Percentiles rank a stretch among this genome's conserved stretches.
phyloP scores from a whole-genome alignment of 228 moss, liverwort and hornwort genomes.

The Sphagnum fallax region DNA sequence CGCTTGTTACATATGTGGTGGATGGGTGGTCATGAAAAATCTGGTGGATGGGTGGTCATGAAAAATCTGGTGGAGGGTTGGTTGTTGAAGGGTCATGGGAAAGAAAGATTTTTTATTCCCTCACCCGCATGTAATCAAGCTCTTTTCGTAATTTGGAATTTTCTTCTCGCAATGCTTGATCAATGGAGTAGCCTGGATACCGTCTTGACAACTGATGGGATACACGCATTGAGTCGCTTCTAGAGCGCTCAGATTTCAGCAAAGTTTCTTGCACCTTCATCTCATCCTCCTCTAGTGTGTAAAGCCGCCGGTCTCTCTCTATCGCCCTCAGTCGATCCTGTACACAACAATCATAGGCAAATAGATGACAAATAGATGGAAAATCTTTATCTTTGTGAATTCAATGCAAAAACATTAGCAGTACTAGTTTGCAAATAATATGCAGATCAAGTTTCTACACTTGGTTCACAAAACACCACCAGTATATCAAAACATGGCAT shows the following conservation, averaged over 20 bases:
- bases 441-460: background rate
- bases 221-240: conserved; percentile 57
- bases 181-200: conserved; percentile 73
- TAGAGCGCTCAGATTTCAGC: conserved; percentile 64
- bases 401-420: background rate
- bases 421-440: background rate
- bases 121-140: conserved; percentile 55
- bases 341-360: background rate
- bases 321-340: conserved; percentile 80
- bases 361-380: background rate
- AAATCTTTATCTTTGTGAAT: background rate
- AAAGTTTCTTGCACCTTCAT: conserved; percentile 62
- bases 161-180: conserved; percentile 65
- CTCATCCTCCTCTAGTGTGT: conserved; percentile 79
- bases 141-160: conserved; percentile 77
- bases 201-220: conserved; percentile 69
- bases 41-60: background rate
- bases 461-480: background rate
- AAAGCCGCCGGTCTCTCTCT: conserved; percentile 61
- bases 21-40: background rate
- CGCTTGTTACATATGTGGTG: background rate
- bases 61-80: too few relatives aligned
- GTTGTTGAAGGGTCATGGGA: background rate
- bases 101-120: conserved; percentile 1
- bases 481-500: background rate